These are phyloP conservation scores for Chrysosporium keratinophilum DNA, from an alignment of 2,329 filamentous ascomycete species.

Conservation along the genomic window DNA sequence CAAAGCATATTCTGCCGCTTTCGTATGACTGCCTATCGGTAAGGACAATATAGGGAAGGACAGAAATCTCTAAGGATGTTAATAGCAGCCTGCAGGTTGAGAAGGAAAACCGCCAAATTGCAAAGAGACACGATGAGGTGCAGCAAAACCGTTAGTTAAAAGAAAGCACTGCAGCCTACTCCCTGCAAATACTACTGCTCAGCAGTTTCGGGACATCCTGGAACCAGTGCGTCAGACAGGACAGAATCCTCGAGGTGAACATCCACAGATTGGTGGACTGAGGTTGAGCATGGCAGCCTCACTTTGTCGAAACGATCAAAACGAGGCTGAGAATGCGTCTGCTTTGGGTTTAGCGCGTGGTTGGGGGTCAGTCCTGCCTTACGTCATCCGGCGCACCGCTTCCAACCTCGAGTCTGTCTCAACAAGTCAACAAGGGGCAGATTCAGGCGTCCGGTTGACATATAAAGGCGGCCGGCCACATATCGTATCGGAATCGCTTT, in stretches of 20 bases:
- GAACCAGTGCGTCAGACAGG: neutral
- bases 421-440: too few species aligned
- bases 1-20: neutral
- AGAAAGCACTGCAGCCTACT: neutral
- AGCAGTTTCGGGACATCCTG: neutral
- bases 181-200: neutral
- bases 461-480: constrained; percentile 2
- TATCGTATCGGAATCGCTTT: neutral
- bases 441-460: neutral
- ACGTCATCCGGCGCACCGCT: constrained; percentile 1
- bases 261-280: neutral
- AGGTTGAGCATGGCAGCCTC: neutral
- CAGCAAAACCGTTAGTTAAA: neutral
- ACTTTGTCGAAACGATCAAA: constrained; percentile 5
- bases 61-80: too few species aligned
- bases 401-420: neutral
- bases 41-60: neutral
- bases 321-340: constrained; percentile 1
- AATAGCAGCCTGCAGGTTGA: constrained; percentile 2
- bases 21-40: neutral
- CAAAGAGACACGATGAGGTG: constrained; percentile 5
- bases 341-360: constrained; percentile 4
- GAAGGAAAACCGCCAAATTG: constrained; percentile 6
- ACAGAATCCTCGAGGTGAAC: neutral
- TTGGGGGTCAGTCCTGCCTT: neutral